Base-by-base conservation (phyloP, 352 stramenopile genomes). In the Pythium grandisporangium region DNA sequence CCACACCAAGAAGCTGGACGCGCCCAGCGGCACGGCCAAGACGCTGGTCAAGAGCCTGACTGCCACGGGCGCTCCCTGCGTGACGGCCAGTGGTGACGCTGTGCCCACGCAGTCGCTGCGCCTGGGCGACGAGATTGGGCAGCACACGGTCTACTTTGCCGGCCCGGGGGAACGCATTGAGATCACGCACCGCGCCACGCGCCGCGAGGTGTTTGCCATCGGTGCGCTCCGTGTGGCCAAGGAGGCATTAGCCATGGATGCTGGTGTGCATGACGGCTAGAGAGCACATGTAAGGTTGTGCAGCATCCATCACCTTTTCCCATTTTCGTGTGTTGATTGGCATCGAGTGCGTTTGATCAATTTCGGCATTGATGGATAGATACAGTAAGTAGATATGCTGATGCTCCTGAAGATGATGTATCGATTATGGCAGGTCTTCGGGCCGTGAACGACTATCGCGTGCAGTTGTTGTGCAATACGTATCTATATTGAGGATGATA, bases 1-100 rank as follows among this genome's bases (percentile, higher is more conserved):
- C 66, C 79, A 93, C 69, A 93, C 70, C 26, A 82, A 86, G 49
- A 93, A 93, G 73, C 59, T 89, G 32, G 79, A 93, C 30, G 79
- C 79, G 6, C 79, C 79, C 8, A 84, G 68, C 20, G 77, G 77
- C 42, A 91, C 77, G 38, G 77, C 77, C 53, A 87, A 87, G 70
- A 84, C 69, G 19, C 55, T 91, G 27, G 69, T 70, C 46, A 83
- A 86, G 66, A 68, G 70, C 38, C 55, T 91, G 27, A 57, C 53
- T 42, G 32, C 61, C 11, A 87, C 74, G 2, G 79, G 76, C 14
- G 69, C 70, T 3, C 44, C 72, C 14, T 84, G 70, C 52, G 64
- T 69, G 26, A 62, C 63, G 19, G 51, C 61, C 30, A 62, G 49
- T 5, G 65, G 70, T 27, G 45, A 64, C n/a, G n/a, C n/a, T n/a